These are phyloP conservation scores for Stagonosporopsis rhizophila DNA, from an alignment of 2,329 filamentous ascomycete genomes.

Conservation along the genomic window DNA sequence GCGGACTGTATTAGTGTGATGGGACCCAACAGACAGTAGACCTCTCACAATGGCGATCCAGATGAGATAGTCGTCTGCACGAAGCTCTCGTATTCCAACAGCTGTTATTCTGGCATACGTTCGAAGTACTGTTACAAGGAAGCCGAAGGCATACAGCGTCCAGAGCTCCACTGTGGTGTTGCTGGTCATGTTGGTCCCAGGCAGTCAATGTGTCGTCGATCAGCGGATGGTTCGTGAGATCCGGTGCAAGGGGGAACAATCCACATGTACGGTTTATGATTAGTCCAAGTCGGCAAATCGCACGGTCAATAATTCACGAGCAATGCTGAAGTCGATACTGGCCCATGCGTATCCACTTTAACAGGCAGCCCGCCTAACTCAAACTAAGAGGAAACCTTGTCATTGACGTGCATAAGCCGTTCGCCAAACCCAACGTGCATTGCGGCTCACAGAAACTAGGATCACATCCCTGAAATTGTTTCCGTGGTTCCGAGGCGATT, in stretches of 20 bases:
- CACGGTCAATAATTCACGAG: neutral
- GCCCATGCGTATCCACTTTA: neutral
- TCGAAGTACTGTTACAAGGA: conserved; percentile 23
- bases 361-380: neutral
- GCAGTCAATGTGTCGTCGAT: neutral
- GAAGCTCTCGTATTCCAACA: conserved; percentile 23
- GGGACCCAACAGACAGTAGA: neutral
- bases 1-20: neutral
- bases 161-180: conserved; percentile 23
- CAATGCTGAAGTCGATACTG: neutral
- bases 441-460: neutral
- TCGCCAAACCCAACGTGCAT: neutral
- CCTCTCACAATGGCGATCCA: conserved; percentile 24
- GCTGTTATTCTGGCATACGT: conserved; percentile 23
- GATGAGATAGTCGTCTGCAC: conserved; percentile 28
- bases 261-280: neutral
- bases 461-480: neutral
- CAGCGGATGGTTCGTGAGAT: neutral
- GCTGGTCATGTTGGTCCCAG: neutral
- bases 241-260: neutral
- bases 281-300: neutral
- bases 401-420: conserved; percentile 2
- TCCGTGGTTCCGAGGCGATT: neutral
- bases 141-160: conserved; percentile 23
- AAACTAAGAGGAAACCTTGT: neutral